phyloP scores from a whole-genome alignment of 2,329 filamentous ascomycete species.

The Onygenales sp. region DNA sequence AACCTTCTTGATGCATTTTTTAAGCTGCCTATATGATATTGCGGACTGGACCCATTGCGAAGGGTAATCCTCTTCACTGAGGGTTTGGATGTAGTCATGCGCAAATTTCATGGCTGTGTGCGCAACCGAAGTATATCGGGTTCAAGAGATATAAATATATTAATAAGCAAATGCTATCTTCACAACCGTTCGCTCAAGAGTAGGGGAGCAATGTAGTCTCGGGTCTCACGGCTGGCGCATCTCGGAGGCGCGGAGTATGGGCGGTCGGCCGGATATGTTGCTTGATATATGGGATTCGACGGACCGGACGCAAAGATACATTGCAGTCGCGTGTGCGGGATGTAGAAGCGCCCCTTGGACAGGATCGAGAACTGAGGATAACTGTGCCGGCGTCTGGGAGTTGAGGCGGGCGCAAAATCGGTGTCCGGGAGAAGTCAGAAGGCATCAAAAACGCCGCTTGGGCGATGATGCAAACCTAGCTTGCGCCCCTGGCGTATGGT shows the following conservation, averaged over 20 bases:
- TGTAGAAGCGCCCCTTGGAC: not conserved
- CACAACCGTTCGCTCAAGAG: too few relatives aligned
- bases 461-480: too few relatives aligned
- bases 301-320: not conserved
- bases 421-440: too few relatives aligned
- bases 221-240: not conserved
- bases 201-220: not conserved
- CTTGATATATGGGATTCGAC: not conserved
- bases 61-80: slow-evolving; percentile 66
- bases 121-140: not conserved
- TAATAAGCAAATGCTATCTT: too few relatives aligned
- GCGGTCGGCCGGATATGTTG: not conserved
- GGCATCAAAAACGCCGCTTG: too few relatives aligned
- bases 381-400: too few relatives aligned
- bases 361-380: not conserved
- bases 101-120: slow-evolving; percentile 67
- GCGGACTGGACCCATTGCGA: slow-evolving; percentile 61
- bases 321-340: not conserved
- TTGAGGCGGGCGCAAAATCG: too few relatives aligned
- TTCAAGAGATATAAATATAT: not conserved
- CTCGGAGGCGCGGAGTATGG: not conserved
- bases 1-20: slow-evolving; percentile 80
- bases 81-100: slow-evolving; percentile 61
- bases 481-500: not conserved
- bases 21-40: slow-evolving; percentile 74